Conservation (phyloP, 164 flowering plant genomes). For the Magnolia officinalis region DNA sequence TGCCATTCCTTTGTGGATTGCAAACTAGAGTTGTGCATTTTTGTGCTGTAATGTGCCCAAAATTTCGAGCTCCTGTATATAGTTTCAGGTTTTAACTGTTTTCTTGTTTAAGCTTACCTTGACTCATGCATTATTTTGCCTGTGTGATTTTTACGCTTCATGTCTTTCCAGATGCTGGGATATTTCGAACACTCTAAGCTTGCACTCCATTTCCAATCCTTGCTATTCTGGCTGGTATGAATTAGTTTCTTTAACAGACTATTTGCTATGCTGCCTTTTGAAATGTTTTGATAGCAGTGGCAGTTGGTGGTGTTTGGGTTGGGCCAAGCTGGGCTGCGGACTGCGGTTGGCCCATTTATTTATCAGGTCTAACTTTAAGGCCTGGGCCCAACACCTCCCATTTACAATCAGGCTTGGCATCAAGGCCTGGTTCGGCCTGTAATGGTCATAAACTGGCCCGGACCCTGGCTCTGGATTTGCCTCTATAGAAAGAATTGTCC, state of each 20-base stretch:
- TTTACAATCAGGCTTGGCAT: not conserved
- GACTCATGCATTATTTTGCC: not conserved
- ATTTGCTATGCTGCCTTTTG: not conserved
- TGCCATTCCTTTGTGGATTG: not conserved
- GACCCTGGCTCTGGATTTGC: not conserved
- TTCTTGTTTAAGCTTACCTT: not conserved
- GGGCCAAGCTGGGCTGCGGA: not conserved
- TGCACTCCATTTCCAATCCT: constrained; percentile 70
- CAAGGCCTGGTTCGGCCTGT: not conserved
- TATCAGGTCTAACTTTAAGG: not conserved
- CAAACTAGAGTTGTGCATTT: not conserved
- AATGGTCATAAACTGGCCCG: not conserved
- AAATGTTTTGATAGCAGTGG: not conserved
- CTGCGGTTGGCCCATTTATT: not conserved
- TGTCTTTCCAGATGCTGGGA: constrained; percentile 81
- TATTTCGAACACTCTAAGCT: constrained; percentile 78
- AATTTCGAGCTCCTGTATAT: not conserved
- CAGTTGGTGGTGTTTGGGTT: not conserved
- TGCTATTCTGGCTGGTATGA: constrained; percentile 89
- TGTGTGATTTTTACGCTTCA: not conserved
- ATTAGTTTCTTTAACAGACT: not conserved
- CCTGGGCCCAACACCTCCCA: not conserved
- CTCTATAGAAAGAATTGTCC: not conserved
- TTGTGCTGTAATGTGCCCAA: not conserved
- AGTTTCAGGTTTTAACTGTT: not conserved